Conservation (phyloP, 345 rosid genomes). For the Hirschfeldia incana region DNA sequence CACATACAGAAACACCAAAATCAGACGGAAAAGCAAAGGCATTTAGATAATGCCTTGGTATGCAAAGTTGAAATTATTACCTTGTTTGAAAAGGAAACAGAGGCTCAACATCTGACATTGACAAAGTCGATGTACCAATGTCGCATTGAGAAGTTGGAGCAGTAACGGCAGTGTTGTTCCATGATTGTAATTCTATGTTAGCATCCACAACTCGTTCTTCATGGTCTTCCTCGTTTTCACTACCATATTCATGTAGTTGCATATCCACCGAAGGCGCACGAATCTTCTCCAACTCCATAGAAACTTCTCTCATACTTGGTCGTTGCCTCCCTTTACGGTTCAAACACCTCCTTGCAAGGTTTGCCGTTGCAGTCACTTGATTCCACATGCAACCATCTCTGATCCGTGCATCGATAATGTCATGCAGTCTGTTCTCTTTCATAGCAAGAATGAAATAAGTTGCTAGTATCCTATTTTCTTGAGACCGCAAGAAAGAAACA, state of each 20-base stretch:
- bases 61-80: conserved; percentile 8
- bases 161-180: neutral
- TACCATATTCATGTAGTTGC: neutral
- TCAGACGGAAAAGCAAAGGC: conserved; percentile 1
- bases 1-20: neutral
- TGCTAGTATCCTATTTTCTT: conserved; percentile 31
- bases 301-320: conserved; percentile 49
- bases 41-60: neutral
- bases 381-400: neutral
- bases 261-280: neutral
- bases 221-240: conserved; percentile 16
- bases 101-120: conserved; percentile 24
- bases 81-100: conserved; percentile 19
- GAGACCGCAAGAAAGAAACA: conserved; percentile 27
- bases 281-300: conserved; percentile 34
- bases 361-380: conserved; percentile 32
- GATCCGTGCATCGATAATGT: conserved; percentile 22
- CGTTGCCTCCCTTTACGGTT: conserved; percentile 37
- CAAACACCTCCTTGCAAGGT: conserved; percentile 42
- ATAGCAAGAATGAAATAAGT: conserved; percentile 21
- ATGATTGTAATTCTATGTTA: neutral
- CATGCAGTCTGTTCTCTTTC: conserved; percentile 19
- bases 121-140: neutral
- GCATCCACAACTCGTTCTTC: neutral
- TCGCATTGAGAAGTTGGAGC: conserved; percentile 5